phyloP scores from a whole-genome alignment of 2,329 filamentous ascomycete species.

The Colletotrichum sp. region DNA sequence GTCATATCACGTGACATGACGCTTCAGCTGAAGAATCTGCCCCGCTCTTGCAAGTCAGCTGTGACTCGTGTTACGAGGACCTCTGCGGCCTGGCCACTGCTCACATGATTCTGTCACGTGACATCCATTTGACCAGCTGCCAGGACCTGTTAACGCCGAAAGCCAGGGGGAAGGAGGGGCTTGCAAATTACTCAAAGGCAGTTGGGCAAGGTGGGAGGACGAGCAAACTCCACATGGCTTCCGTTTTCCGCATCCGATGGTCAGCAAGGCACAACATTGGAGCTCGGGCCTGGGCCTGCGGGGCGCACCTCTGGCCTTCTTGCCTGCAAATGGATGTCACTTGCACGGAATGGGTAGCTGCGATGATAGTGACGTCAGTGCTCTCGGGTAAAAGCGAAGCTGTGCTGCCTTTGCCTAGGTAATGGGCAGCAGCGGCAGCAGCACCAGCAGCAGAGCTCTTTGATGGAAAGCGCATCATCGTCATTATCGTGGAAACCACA shows the following conservation, averaged over 20 bases:
- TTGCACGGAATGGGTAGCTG: background rate
- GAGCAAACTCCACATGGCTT: background rate
- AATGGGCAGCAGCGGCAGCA: background rate
- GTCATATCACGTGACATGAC: background rate
- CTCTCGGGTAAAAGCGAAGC: constrained; percentile 1
- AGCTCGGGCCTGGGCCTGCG: background rate
- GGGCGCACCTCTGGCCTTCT: background rate
- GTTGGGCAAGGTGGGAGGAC: background rate
- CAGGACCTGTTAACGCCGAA: background rate
- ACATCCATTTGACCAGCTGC: background rate
- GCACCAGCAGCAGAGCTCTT: background rate
- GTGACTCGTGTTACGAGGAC: background rate
- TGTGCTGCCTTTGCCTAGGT: background rate
- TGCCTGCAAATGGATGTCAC: constrained; percentile 1
- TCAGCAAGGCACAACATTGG: background rate
- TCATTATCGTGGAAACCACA: background rate
- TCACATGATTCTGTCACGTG: background rate
- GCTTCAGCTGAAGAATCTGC: background rate
- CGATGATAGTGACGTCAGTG: constrained; percentile 6
- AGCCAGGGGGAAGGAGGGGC: background rate
- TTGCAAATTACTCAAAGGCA: constrained; percentile 1
- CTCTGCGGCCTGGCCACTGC: background rate
- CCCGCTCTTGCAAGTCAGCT: background rate
- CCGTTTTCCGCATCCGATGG: background rate
- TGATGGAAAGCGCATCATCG: background rate